Evolutionary conservation across 163 green algal genomes (phyloP).

Genomic region (Scenedesmus sp.): DNA sequence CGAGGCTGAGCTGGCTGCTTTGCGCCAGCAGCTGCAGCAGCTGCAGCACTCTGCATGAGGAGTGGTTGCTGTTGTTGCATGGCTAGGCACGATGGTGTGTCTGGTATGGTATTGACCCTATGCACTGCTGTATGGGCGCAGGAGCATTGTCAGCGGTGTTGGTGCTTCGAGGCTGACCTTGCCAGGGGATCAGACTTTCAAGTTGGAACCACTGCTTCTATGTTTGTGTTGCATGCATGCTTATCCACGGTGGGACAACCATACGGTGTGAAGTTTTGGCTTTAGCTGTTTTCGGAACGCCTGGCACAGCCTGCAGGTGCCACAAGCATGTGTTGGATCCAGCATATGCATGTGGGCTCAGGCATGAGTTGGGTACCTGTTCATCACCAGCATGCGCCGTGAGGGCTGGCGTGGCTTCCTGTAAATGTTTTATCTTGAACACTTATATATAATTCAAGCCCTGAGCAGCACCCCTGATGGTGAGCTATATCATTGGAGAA

Average conservation of each 20-base stretch:
- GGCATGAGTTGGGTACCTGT: neutral
- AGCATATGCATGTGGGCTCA: neutral
- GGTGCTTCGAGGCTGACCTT: neutral
- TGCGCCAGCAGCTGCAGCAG: conserved; percentile 36
- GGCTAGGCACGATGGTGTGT: neutral
- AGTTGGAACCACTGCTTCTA: too few relatives aligned
- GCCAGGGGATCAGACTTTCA: neutral
- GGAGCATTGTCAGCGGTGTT: neutral
- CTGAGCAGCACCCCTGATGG: neutral
- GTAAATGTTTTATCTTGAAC: neutral
- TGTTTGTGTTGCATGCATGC: neutral
- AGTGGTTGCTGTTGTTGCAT: too few relatives aligned
- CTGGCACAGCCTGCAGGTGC: neutral
- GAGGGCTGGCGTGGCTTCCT: neutral
- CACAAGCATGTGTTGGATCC: neutral
- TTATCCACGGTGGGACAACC: neutral
- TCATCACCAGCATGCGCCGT: neutral
- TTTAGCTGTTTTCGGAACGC: neutral
- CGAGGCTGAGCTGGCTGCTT: conserved; percentile 23
- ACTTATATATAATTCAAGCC: neutral
- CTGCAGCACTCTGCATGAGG: neutral
- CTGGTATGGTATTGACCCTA: neutral
- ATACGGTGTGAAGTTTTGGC: too few relatives aligned
- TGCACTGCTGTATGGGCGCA: neutral
- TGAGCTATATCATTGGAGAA: neutral